These are phyloP conservation scores for Dactylellina drechsleri DNA, from an alignment of 2,329 filamentous ascomycete species.

Conservation along the genomic window DNA sequence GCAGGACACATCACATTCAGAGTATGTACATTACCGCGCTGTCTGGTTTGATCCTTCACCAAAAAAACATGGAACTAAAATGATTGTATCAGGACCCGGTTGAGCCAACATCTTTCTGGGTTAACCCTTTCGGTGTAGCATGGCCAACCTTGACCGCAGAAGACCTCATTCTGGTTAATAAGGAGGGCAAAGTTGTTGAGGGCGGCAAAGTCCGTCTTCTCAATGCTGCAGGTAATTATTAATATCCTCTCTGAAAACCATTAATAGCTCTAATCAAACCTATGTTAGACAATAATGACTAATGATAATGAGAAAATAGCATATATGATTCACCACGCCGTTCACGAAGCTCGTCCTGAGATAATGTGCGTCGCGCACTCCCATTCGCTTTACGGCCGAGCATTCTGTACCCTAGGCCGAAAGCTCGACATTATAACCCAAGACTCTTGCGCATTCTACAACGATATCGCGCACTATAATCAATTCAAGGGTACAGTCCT, in stretches of 20 bases:
- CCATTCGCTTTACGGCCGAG: constrained; percentile 70
- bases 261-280: not conserved
- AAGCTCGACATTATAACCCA: constrained; percentile 70
- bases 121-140: constrained; percentile 73
- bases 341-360: constrained; percentile 70
- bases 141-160: constrained; percentile 72
- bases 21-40: constrained; percentile 12
- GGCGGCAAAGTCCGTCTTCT: constrained; percentile 67
- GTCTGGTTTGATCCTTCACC: constrained; percentile 64
- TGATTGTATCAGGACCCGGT: constrained; percentile 66
- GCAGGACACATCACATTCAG: constrained; percentile 60
- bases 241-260: not conserved
- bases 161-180: constrained; percentile 74
- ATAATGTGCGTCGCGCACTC: constrained; percentile 70
- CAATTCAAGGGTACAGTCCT: constrained; percentile 68
- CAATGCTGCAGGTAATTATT: constrained; percentile 62
- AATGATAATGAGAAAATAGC: constrained; percentile 59
- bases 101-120: constrained; percentile 71
- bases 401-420: constrained; percentile 72
- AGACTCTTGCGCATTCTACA: constrained; percentile 68
- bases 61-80: constrained; percentile 64
- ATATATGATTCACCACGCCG: constrained; percentile 71
- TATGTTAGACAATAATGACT: constrained; percentile 55
- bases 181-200: constrained; percentile 71
- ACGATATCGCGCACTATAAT: constrained; percentile 62